A percentile compares a stretch with the other conserved stretches of the same genome.
phyloP scores from a whole-genome alignment of 1,284 basidiomycete genomes.

The Sporisorium iseilematis-ciliati region DNA sequence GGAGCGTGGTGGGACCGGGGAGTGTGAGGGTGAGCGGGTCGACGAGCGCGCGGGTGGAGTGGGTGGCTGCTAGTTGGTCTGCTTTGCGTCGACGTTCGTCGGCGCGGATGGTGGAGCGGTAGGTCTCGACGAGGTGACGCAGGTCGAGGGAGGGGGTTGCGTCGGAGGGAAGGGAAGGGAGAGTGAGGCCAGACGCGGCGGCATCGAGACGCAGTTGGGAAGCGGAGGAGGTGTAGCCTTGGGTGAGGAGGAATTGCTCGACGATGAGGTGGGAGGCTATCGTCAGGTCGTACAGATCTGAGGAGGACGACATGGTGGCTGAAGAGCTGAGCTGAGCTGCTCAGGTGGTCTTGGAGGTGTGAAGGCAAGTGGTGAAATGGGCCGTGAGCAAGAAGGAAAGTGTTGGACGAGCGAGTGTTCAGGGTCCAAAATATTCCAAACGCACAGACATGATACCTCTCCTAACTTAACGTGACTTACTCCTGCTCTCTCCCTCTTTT shows the following conservation, averaged over 20 bases:
- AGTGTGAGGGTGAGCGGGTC: constrained; percentile 45
- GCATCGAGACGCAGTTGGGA: constrained; percentile 40
- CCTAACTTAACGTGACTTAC: too few species aligned
- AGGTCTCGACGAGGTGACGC: constrained; percentile 45
- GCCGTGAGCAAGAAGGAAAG: not conserved
- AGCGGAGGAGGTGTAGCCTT: constrained; percentile 40
- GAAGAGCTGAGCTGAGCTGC: not conserved
- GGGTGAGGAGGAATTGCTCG: constrained; percentile 39
- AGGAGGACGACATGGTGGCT: constrained; percentile 18
- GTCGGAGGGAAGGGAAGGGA: not conserved
- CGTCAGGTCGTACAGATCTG: constrained; percentile 34
- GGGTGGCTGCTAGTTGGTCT: constrained; percentile 20
- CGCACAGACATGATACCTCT: not conserved
- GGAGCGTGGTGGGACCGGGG: constrained; percentile 22
- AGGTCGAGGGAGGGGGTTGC: constrained; percentile 27
- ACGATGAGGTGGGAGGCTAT: constrained; percentile 48
- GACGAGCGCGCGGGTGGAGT: constrained; percentile 18
- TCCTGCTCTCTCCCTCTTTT: too few species aligned
- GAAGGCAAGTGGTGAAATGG: not conserved
- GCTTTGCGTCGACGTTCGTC: constrained; percentile 22
- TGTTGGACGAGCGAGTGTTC: constrained; percentile 6
- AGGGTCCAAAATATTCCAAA: constrained; percentile 21
- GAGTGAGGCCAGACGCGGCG: constrained; percentile 11
- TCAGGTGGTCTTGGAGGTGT: not conserved
- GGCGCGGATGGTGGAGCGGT: constrained; percentile 34